A percentile compares a stretch with the other conserved stretches of the same genome.
Conservation (phyloP, 306 rosid species). For the Cyclanthera cordifolia region DNA sequence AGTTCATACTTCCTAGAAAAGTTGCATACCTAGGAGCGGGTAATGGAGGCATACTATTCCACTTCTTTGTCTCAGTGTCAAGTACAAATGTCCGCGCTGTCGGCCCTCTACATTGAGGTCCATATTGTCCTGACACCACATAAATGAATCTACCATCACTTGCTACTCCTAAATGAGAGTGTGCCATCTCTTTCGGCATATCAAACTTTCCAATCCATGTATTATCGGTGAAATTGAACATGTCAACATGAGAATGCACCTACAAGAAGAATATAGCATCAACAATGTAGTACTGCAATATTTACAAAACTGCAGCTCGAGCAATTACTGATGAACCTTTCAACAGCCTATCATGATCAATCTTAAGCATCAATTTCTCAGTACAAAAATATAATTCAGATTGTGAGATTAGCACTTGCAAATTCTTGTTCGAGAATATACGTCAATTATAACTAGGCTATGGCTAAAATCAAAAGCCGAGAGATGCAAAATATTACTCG, state of each 20-base stretch:
- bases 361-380: not conserved
- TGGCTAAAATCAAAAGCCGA: not conserved
- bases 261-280: constrained; percentile 16
- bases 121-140: constrained; percentile 71
- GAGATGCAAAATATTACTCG: not conserved
- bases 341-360: not conserved
- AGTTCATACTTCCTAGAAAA: constrained; percentile 9
- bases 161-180: constrained; percentile 81
- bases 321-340: not conserved
- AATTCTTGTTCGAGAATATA: no score
- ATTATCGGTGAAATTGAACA: constrained; percentile 47
- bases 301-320: not conserved
- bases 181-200: constrained; percentile 73
- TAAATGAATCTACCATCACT: constrained; percentile 80
- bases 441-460: no score
- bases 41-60: constrained; percentile 58
- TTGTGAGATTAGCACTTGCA: no score
- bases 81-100: constrained; percentile 42
- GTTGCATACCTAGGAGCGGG: constrained; percentile 57
- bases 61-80: constrained; percentile 56
- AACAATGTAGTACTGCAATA: not conserved
- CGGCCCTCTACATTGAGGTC: constrained; percentile 80
- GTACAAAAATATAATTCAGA: no score
- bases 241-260: constrained; percentile 85
- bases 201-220: constrained; percentile 49